Conservation (phyloP, 2,329 filamentous ascomycete genomes). For the Diaporthe amygdali region DNA sequence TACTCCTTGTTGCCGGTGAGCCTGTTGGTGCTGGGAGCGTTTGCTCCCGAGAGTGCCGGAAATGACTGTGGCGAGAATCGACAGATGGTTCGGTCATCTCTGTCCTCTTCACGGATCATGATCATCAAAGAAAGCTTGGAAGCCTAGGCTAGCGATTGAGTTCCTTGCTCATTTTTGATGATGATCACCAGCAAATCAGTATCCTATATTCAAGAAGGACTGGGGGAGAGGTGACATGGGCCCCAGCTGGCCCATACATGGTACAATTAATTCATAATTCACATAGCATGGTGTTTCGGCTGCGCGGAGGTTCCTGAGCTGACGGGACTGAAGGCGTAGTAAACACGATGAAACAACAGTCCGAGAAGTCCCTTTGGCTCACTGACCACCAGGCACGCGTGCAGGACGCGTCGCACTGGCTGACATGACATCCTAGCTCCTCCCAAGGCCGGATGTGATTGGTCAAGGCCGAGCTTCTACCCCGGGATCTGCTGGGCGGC, state of each 20-base stretch:
- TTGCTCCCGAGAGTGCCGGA: not conserved
- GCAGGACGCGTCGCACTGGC: constrained; percentile 5
- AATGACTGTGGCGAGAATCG: not conserved
- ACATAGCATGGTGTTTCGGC: not conserved
- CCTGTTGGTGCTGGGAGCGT: too few species aligned
- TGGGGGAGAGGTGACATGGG: not conserved
- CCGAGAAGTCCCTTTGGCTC: not conserved
- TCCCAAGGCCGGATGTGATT: not conserved
- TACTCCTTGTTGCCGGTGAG: too few species aligned
- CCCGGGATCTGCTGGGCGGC: constrained; percentile 1
- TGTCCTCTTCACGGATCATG: not conserved
- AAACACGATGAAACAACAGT: constrained; percentile 10
- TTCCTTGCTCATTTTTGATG: not conserved
- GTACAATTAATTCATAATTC: not conserved
- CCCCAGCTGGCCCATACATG: not conserved
- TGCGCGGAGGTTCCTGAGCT: not conserved
- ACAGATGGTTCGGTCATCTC: not conserved
- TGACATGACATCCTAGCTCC: constrained; percentile 10
- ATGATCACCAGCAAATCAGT: not conserved
- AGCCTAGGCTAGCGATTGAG: not conserved
- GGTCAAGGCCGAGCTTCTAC: not conserved
- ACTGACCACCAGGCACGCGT: constrained; percentile 2
- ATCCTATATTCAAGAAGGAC: not conserved
- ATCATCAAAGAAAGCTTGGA: not conserved
- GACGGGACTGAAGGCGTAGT: not conserved